Conservation (phyloP, 192 early-diverging fungal species). For the Chytriomyces sp. region DNA sequence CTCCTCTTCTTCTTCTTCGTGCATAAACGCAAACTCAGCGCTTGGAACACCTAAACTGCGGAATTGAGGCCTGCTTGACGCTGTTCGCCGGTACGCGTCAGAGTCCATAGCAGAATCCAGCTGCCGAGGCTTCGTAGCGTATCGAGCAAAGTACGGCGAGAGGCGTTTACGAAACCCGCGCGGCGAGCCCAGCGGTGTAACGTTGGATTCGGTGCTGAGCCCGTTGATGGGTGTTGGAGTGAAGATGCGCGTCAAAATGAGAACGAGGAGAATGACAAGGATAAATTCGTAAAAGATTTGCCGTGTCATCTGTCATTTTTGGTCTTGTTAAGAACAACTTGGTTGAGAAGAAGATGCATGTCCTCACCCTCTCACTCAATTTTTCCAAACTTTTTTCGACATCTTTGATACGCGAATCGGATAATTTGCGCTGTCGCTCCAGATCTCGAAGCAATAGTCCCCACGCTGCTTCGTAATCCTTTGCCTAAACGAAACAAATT, state of each 20-base stretch:
- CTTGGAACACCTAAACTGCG: not conserved
- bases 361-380: conserved; percentile 26
- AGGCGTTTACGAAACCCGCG: conserved; percentile 15
- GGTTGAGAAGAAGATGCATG: not conserved
- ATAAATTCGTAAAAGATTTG: conserved; percentile 39
- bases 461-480: conserved; percentile 39
- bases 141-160: conserved; percentile 23
- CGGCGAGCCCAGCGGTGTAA: conserved; percentile 10
- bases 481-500: conserved; percentile 17
- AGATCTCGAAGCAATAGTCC: conserved; percentile 32
- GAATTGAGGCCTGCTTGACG: not conserved
- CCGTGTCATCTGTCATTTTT: conserved; percentile 24
- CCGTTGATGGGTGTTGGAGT: not conserved
- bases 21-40: not conserved
- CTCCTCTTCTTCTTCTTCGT: not conserved
- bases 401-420: conserved; percentile 26
- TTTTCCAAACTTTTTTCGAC: conserved; percentile 26
- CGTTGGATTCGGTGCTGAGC: not conserved
- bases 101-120: not conserved
- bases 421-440: conserved; percentile 19
- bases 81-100: not conserved
- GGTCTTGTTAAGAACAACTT: not conserved
- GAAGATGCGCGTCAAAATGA: conserved; percentile 27
- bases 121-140: not conserved
- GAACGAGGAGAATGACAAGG: conserved; percentile 28